Evolutionary conservation across 2,329 filamentous ascomycete species (phyloP).

Genomic region (Aspergillus niger): DNA sequence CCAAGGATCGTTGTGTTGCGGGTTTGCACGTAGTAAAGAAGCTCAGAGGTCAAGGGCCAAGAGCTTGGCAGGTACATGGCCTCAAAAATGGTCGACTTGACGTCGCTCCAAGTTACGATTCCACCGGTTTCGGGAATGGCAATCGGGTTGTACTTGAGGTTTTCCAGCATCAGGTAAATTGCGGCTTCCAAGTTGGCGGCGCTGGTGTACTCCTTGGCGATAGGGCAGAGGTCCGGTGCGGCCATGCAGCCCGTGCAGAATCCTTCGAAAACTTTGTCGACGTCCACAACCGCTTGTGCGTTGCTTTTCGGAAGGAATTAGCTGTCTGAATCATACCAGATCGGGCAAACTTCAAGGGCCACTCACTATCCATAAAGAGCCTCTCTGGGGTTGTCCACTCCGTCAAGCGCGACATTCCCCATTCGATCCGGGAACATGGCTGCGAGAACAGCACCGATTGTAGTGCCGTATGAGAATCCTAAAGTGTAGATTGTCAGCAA

Average conservation of each 20-base stretch:
- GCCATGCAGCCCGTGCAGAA: conserved; percentile 12
- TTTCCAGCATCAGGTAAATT: conserved; percentile 10
- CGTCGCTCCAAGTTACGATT: conserved; percentile 4
- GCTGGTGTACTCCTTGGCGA: conserved; percentile 6
- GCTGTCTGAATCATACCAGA: no score
- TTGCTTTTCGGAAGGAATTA: conserved; percentile 1
- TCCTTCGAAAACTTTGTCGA: conserved; percentile 8
- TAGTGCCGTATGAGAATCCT: conserved; percentile 17
- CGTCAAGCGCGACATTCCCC: conserved; percentile 13
- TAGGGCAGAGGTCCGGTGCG: conserved; percentile 10
- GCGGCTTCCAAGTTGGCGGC: conserved; percentile 12
- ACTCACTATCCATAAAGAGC: not conserved
- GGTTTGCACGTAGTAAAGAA: not conserved
- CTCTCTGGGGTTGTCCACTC: conserved; percentile 9
- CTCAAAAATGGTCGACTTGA: conserved; percentile 4
- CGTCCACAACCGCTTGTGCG: conserved; percentile 4
- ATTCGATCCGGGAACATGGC: conserved; percentile 18
- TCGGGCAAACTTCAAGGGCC: not conserved
- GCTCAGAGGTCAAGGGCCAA: conserved; percentile 5
- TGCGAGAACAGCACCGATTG: conserved; percentile 10
- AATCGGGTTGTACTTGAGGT: conserved; percentile 9
- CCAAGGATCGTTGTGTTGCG: not conserved
- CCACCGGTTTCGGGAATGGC: conserved; percentile 1
- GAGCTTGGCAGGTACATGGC: conserved; percentile 4
- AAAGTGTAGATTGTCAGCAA: not conserved